Evolutionary conservation across 768 basidiomycete species (phyloP).

Genomic region (Roridomyces roridus): DNA sequence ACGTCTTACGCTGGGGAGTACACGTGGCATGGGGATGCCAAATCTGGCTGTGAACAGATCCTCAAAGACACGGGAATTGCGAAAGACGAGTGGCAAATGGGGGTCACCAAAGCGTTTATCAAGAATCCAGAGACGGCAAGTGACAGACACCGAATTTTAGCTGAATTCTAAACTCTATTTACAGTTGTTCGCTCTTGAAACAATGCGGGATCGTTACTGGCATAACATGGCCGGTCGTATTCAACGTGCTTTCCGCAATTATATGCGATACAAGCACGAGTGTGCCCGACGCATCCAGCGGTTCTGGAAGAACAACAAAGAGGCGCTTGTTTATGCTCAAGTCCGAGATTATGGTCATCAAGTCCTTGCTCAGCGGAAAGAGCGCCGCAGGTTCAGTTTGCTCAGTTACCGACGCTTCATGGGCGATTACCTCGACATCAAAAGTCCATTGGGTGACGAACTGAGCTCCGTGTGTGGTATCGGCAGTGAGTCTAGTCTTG

Average conservation of each 20-base stretch:
- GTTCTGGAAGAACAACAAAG: conserved; percentile 99
- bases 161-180: conserved; percentile 2
- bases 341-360: conserved; percentile 95
- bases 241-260: conserved; percentile 95
- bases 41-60: conserved; percentile 92
- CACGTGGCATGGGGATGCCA: conserved; percentile 90
- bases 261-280: conserved; percentile 94
- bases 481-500: conserved; percentile 57
- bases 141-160: conserved; percentile 4
- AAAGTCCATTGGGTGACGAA: conserved; percentile 78
- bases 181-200: conserved; percentile 96
- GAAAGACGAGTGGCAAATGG: conserved; percentile 99
- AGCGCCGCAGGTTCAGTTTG: conserved; percentile 91
- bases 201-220: conserved; percentile 99
- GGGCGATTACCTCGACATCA: conserved; percentile 95
- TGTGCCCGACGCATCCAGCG: conserved; percentile 94
- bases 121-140: conserved; percentile 97
- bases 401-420: conserved; percentile 93
- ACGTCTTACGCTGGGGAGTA: conserved; percentile 99
- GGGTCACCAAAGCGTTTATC: conserved; percentile 97
- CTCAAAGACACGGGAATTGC: conserved; percentile 95
- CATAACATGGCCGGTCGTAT: conserved; percentile 99
- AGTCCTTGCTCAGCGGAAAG: conserved; percentile 89
- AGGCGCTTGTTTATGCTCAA: conserved; percentile 86
- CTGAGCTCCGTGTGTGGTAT: conserved; percentile 75